Evolutionary conservation across 2,329 filamentous ascomycete genomes (phyloP).

Genomic region (Chaetoscypha palmicola): DNA sequence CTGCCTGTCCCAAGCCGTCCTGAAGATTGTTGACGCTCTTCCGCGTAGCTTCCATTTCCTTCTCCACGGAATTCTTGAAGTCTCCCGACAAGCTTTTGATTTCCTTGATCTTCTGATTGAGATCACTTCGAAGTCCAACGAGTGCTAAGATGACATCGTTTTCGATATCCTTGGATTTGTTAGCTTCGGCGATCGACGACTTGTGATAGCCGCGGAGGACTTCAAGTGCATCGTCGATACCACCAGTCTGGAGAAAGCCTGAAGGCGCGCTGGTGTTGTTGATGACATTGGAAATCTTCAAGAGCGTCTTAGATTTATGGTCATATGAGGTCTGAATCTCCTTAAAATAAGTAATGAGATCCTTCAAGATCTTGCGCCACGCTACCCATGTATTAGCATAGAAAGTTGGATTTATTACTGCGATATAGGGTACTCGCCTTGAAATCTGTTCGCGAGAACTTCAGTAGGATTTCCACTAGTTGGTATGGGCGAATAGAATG

Average conservation of each 20-base stretch:
- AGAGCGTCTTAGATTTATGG: conserved; percentile 68
- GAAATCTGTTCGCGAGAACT: conserved; percentile 77
- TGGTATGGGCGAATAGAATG: conserved; percentile 83
- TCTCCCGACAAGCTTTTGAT: conserved; percentile 90
- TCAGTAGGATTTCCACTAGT: conserved; percentile 85
- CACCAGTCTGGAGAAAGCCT: conserved; percentile 70
- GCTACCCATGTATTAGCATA: conserved; percentile 42
- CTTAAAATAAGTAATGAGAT: conserved; percentile 87
- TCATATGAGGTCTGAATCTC: conserved; percentile 90
- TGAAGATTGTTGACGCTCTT: conserved; percentile 75
- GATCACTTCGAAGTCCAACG: conserved; percentile 75
- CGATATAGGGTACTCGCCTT: conserved; percentile 58
- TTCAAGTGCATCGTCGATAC: conserved; percentile 80
- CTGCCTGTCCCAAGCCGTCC: conserved; percentile 71
- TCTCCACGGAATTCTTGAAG: conserved; percentile 95
- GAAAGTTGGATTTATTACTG: not conserved
- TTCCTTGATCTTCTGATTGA: conserved; percentile 96
- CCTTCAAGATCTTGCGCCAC: conserved; percentile 93
- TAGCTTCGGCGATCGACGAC: conserved; percentile 68
- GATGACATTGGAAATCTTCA: conserved; percentile 77
- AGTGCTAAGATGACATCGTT: conserved; percentile 85
- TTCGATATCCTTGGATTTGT: conserved; percentile 86
- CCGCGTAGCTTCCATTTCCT: conserved; percentile 81
- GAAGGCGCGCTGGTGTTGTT: conserved; percentile 72
- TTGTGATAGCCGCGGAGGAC: conserved; percentile 80